A percentile compares a stretch with the other conserved stretches of the same genome.
Evolutionary conservation across 2,329 filamentous ascomycete species (phyloP).

Genomic region (Penicillium sp.): DNA sequence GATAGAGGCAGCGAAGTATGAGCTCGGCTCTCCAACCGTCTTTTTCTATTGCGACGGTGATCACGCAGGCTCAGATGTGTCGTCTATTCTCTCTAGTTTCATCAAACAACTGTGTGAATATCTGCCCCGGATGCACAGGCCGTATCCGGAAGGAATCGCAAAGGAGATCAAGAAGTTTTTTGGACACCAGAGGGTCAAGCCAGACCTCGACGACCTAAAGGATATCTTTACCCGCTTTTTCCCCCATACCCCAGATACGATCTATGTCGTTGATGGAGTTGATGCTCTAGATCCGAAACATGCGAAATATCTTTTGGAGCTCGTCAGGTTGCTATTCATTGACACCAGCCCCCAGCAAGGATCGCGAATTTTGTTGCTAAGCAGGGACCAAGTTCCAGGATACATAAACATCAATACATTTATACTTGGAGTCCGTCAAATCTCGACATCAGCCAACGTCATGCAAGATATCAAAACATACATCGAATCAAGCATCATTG

Average conservation of each 20-base stretch:
- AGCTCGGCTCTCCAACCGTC: constrained; percentile 4
- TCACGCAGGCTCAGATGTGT: background rate
- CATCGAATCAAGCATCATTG: constrained; percentile 17
- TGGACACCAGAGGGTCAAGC: background rate
- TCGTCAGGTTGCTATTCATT: background rate
- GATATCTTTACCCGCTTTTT: background rate
- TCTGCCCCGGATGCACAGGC: background rate
- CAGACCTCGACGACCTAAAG: background rate
- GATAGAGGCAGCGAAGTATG: constrained; percentile 17
- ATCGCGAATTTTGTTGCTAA: constrained; percentile 18
- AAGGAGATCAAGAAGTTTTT: background rate
- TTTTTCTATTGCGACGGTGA: constrained; percentile 23
- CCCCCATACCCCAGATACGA: background rate
- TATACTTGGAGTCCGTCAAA: constrained; percentile 17
- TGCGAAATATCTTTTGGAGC: background rate
- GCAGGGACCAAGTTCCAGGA: constrained; percentile 23
- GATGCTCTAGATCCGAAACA: background rate
- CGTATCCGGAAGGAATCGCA: background rate
- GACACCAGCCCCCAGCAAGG: background rate
- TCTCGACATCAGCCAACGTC: constrained; percentile 20
- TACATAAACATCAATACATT: constrained; percentile 15
- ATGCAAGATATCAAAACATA: constrained; percentile 19
- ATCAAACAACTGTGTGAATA: background rate
- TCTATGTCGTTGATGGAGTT: background rate
- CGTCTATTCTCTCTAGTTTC: background rate